Evolutionary conservation across 495 filamentous ascomycete genomes (phyloP), one percentile per base, ranked within the genome.

Genomic region (Lineolata rhizophorae): DNA sequence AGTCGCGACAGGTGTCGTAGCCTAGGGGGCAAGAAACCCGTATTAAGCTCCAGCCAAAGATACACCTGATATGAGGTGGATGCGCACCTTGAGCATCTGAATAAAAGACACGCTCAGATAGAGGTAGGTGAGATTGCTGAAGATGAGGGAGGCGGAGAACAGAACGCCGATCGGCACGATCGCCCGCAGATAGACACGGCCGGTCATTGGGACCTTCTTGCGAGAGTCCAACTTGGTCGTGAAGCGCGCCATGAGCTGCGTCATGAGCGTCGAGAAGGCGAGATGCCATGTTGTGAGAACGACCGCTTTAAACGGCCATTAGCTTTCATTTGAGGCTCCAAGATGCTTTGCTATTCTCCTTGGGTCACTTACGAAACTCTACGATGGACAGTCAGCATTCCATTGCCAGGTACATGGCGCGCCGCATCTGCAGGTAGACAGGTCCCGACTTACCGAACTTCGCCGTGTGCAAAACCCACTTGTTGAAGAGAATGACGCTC

Each of bases 401-500:
- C n/a, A n/a, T n/a, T n/a, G n/a, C n/a, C n/a, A n/a, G n/a, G n/a
- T n/a, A n/a, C n/a, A n/a, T n/a, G n/a, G n/a, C n/a, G n/a, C n/a
- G n/a, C 20, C n/a, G n/a, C n/a, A n/a, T 28, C 9, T 14, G 3
- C n/a, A n/a, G n/a, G n/a, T n/a, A n/a, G n/a, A n/a, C n/a, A n/a
- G n/a, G n/a, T n/a, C n/a, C 17, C 31, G 52, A 64, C 78, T 72
- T 65, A 87, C 81, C 60, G 62, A 94, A 95, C 31, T 73, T 59
- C 41, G 70, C 65, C 18, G 70, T 77, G 45, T 78, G 69, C 33
- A 94, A 66, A 41, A 97, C 83, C 67, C 78, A 87, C 67, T 97
- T 97, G 74, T 97, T 94, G 73, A 92, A 97, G 27, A 94, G 59
- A 45, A 97, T 97, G 39, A 92, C 80, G 39, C 70, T 76, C 20